Evolutionary conservation across 225 moss, liverwort and hornwort species (phyloP), one percentile per base, ranked within the genome.

Genomic region (Neckera pumila): DNA sequence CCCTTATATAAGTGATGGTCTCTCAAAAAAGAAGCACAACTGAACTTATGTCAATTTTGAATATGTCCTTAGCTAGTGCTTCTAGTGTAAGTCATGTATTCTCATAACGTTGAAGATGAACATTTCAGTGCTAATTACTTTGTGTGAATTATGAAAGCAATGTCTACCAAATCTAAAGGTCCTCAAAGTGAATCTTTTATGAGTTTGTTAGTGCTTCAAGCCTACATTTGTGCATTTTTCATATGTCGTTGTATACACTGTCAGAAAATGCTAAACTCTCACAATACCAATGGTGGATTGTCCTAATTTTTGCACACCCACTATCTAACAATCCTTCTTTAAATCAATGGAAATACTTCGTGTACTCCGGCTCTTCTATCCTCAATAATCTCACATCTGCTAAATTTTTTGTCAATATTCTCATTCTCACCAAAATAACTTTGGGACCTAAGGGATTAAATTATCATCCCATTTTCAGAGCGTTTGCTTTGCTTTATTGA

Each of bases 201-300:
- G 1, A 42, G 9, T 42, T 71, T 26, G 9, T 3, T 27, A 71
- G 9, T 71, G 16, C 15, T 42, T 0, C 0, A 27, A 0, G 5
- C 27, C 9, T 71, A 11, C 27, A 27, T 42, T 27, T 42, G 27
- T 27, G 1, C 42, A 70, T 42, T 71, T 0, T 14, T 14, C 2
- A 9, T 71, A 40, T 1, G 2, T 12, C n/a, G n/a, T n/a, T 8
- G 15, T 71, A 71, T 26, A 71, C 0, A 42, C 1, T 28, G 8
- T 40, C 6, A 27, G 0, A 0, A 72, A 72, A 10, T 45, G 3
- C 45, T 28, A 28, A 17, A 43, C 11, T 45, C 17, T 6, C 0
- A 0, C 30, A 5, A 73, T 17, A 6, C 2, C 3, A 17, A 30
- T 0, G 0, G 0, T 45, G 1, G 4, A 72, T 10, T 72, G 27